These are phyloP conservation scores for Holtermannia corniformis DNA, from an alignment of 768 basidiomycete genomes.

Conservation along the genomic window DNA sequence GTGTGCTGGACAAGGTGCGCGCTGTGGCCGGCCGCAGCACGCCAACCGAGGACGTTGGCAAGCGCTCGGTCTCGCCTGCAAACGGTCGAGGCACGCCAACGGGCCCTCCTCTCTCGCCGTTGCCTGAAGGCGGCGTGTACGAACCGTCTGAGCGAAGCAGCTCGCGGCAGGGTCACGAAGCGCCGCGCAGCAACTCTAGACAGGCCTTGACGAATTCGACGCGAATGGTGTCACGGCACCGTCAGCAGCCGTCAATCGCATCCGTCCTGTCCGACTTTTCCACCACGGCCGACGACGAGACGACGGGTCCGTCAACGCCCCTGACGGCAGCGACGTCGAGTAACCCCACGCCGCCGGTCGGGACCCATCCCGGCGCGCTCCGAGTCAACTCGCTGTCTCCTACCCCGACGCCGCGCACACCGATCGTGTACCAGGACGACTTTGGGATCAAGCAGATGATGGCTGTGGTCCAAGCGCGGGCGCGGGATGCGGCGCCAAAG, in stretches of 20 bases:
- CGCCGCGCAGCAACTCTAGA: not conserved
- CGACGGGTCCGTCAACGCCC: slow-evolving; percentile 17
- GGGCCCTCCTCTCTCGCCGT: not conserved
- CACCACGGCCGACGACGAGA: slow-evolving; percentile 11
- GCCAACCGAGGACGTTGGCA: not conserved
- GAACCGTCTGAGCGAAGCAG: slow-evolving; percentile 3
- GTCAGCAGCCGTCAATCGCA: slow-evolving; percentile 56
- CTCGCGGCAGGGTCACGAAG: slow-evolving; percentile 1
- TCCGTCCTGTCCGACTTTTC: slow-evolving; percentile 56
- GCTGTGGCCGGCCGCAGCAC: slow-evolving; percentile 4
- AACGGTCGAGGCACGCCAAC: no score
- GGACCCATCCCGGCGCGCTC: not conserved
- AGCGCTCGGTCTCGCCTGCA: slow-evolving; percentile 1
- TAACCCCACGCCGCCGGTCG: slow-evolving; percentile 29
- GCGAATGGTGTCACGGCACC: slow-evolving; percentile 14
- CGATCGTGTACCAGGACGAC: slow-evolving; percentile 50
- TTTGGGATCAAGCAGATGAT: slow-evolving; percentile 81
- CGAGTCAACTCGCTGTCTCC: slow-evolving; percentile 48
- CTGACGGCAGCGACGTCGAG: slow-evolving; percentile 43
- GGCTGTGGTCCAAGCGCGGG: slow-evolving; percentile 62
- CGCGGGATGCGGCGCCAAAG: slow-evolving; percentile 13
- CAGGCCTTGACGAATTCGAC: not conserved
- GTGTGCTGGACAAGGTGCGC: slow-evolving; percentile 43
- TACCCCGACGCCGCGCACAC: slow-evolving; percentile 41
- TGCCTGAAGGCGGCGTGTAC: slow-evolving; percentile 4